Evolutionary conservation across 768 basidiomycete genomes (phyloP).

Genomic region (Cystobasidium onofrii): DNA sequence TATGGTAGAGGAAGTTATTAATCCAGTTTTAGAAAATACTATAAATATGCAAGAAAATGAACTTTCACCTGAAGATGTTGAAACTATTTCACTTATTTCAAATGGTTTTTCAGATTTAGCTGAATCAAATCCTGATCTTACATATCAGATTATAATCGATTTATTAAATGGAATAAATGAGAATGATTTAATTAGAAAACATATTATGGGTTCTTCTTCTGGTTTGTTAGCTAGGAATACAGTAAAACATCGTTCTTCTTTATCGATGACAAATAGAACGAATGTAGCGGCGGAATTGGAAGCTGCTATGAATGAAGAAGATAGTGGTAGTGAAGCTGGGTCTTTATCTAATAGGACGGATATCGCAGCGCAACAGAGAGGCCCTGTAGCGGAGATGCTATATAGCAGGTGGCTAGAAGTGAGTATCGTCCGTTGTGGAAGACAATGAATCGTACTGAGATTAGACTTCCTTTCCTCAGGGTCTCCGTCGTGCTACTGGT

Average conservation of each 20-base stretch:
- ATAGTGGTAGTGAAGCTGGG: constrained; percentile 31
- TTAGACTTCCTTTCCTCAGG: background rate
- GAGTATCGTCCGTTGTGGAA: background rate
- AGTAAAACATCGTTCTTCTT: background rate
- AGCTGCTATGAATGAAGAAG: constrained; percentile 32
- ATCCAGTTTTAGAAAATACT: constrained; percentile 1
- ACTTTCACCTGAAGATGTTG: constrained; percentile 64
- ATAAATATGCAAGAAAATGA: background rate
- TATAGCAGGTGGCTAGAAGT: constrained; percentile 92
- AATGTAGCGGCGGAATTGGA: constrained; percentile 44
- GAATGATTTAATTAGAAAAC: constrained; percentile 51
- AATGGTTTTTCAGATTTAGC: constrained; percentile 81
- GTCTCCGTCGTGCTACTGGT: constrained; percentile 15
- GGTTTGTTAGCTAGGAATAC: constrained; percentile 8
- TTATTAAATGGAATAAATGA: constrained; percentile 83
- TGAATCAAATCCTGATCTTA: constrained; percentile 70
- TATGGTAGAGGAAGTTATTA: constrained; percentile 72
- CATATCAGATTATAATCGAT: constrained; percentile 80
- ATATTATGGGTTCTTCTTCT: constrained; percentile 1
- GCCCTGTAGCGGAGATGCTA: constrained; percentile 88
- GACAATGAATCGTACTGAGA: background rate
- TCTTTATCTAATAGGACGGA: background rate
- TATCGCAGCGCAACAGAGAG: constrained; percentile 45
- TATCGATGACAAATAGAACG: constrained; percentile 42
- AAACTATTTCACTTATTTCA: constrained; percentile 78